phyloP scores from a whole-genome alignment of 2,329 filamentous ascomycete species.

The Beauveria sp. region DNA sequence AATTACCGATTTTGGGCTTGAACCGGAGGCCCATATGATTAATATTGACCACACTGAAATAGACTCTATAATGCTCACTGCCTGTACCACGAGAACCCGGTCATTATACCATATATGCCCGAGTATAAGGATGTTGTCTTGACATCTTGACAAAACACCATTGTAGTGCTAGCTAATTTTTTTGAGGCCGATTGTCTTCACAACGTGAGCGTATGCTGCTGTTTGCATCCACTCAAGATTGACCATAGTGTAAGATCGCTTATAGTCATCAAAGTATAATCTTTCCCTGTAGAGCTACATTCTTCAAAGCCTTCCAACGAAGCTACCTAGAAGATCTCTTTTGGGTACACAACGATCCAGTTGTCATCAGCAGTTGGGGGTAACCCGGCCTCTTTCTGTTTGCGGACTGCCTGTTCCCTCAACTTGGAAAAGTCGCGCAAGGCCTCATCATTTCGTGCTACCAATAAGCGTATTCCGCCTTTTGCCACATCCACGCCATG shows the following conservation, averaged over 20 bases:
- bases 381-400: not conserved
- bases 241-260: not conserved
- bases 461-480: not conserved
- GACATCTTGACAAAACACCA: not conserved
- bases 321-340: not conserved
- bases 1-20: not conserved
- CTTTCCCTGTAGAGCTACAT: not conserved
- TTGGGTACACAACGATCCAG: not conserved
- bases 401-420: not conserved
- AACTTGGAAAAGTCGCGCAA: not conserved
- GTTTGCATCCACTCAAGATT: no score
- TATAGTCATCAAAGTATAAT: not conserved
- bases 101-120: not conserved
- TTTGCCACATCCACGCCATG: conserved; percentile 31
- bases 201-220: no score
- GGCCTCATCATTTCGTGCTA: not conserved
- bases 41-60: not conserved
- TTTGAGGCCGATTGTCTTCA: not conserved
- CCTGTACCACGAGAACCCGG: not conserved
- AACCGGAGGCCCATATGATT: not conserved
- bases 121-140: not conserved
- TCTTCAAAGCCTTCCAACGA: not conserved
- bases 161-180: not conserved
- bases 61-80: not conserved
- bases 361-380: not conserved